phyloP scores from a whole-genome alignment of 768 basidiomycete genomes.

The Termitomyces sp. region DNA sequence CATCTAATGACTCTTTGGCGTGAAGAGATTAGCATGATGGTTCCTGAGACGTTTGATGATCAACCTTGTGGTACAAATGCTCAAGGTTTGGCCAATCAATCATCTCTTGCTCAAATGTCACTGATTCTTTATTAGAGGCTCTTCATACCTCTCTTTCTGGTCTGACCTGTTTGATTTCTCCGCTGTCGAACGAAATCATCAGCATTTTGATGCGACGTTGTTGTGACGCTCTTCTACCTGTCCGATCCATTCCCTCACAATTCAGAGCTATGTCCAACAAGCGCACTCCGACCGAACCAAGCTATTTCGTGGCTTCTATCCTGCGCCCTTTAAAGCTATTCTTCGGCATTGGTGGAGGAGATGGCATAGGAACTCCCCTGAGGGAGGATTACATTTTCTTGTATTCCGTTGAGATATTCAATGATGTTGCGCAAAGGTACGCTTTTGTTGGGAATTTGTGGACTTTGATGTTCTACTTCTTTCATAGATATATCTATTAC shows the following conservation, averaged over 20 bases:
- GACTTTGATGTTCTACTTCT: not conserved
- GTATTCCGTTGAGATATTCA: slow-evolving; percentile 62
- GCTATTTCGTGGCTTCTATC: slow-evolving; percentile 80
- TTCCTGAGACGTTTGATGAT: slow-evolving; percentile 42
- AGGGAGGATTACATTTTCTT: slow-evolving; percentile 46
- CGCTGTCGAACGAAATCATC: slow-evolving; percentile 60
- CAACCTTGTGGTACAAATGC: slow-evolving; percentile 25
- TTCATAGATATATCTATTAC: slow-evolving; percentile 68
- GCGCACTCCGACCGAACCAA: slow-evolving; percentile 69
- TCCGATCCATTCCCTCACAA: slow-evolving; percentile 86
- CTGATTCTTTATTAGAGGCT: slow-evolving; percentile 35
- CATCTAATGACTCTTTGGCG: slow-evolving; percentile 59
- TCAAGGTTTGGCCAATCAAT: slow-evolving; percentile 43
- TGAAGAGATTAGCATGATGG: slow-evolving; percentile 57
- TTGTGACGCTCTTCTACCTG: slow-evolving; percentile 77
- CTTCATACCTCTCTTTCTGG: slow-evolving; percentile 47
- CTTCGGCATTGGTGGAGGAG: slow-evolving; percentile 55
- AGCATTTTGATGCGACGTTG: slow-evolving; percentile 74
- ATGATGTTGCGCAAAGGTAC: slow-evolving; percentile 64
- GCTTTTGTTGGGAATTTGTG: slow-evolving; percentile 1
- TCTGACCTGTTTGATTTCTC: slow-evolving; percentile 47
- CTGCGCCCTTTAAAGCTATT: slow-evolving; percentile 75
- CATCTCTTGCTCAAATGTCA: not conserved
- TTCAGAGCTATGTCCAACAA: slow-evolving; percentile 82
- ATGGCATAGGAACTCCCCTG: slow-evolving; percentile 57